phyloP scores from a whole-genome alignment of 805 yeast genomes.

The Metschnikowia baotianmanensis region DNA sequence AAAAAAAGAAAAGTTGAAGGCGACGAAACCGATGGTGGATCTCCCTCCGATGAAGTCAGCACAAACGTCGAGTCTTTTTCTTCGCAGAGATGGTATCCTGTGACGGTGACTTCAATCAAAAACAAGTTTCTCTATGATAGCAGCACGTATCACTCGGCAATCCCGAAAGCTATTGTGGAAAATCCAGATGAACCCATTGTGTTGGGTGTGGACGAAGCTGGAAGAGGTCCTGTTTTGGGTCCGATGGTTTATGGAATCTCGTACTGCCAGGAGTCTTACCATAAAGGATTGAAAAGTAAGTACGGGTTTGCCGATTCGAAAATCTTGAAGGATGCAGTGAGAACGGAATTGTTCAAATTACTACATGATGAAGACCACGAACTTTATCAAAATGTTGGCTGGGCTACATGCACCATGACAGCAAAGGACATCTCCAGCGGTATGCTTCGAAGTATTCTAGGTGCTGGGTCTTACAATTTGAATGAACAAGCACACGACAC shows the following conservation, averaged over 20 bases:
- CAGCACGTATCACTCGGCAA: constrained; percentile 46
- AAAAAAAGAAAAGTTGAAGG: constrained; percentile 4
- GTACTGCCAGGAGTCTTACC: constrained; percentile 61
- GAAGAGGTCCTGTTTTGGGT: constrained; percentile 96
- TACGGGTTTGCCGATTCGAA: constrained; percentile 95
- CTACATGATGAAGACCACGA: constrained; percentile 50
- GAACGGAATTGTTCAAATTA: constrained; percentile 58
- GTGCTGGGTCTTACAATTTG: constrained; percentile 62
- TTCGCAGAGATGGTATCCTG: constrained; percentile 32
- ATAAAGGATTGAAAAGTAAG: constrained; percentile 43
- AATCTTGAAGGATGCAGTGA: constrained; percentile 67
- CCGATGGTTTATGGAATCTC: constrained; percentile 96
- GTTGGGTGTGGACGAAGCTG: constrained; percentile 97
- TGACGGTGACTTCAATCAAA: constrained; percentile 29
- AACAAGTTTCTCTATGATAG: constrained; percentile 35
- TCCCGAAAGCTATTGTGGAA: constrained; percentile 42
- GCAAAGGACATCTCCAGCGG: constrained; percentile 86
- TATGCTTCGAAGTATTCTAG: constrained; percentile 64
- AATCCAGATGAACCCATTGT: constrained; percentile 43
- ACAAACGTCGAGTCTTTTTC: too few relatives aligned
- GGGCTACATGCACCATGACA: constrained; percentile 82
- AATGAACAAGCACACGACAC: constrained; percentile 97
- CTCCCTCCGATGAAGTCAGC: not conserved
- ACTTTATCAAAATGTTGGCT: constrained; percentile 65
- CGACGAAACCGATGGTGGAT: not conserved